These are phyloP conservation scores for Ailanthus altissimus DNA, from an alignment of 345 rosid species.

Conservation along the genomic window DNA sequence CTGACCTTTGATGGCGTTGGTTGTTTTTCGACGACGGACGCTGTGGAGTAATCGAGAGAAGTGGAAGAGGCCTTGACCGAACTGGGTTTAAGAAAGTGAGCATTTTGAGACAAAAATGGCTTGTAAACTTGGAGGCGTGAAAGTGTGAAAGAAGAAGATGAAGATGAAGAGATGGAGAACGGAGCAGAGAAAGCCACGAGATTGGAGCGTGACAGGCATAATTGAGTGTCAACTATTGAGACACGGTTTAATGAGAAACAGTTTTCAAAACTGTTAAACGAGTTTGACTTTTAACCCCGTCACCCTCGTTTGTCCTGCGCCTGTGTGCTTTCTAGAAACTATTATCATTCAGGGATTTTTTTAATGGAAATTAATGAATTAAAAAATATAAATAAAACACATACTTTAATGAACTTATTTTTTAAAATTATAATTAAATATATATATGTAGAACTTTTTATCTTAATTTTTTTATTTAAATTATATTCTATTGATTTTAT, in stretches of 20 bases:
- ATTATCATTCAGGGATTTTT: no score
- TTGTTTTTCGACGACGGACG: slow-evolving; percentile 40
- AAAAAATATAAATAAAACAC: no score
- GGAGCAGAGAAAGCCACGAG: slow-evolving; percentile 50
- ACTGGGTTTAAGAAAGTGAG: slow-evolving; percentile 40
- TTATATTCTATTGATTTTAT: no score
- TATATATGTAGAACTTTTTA: no score
- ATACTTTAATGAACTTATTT: no score
- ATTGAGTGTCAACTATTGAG: background rate
- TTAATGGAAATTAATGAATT: no score
- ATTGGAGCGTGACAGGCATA: no score
- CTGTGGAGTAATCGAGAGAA: slow-evolving; percentile 44
- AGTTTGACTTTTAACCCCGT: background rate
- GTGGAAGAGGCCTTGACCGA: slow-evolving; percentile 63
- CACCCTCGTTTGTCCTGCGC: no score
- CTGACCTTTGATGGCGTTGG: slow-evolving; percentile 55
- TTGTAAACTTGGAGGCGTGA: slow-evolving; percentile 35
- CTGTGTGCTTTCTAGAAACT: no score
- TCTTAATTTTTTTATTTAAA: no score
- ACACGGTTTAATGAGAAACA: background rate
- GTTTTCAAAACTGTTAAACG: no score
- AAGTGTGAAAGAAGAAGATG: slow-evolving; percentile 38
- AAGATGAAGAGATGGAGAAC: slow-evolving; percentile 41
- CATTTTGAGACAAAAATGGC: slow-evolving; percentile 27
- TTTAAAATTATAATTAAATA: no score